Evolutionary conservation across 371 early-diverging fungal genomes (phyloP), one percentile per base, ranked within the genome.

Genomic region (Saksenaea vasiformis): DNA sequence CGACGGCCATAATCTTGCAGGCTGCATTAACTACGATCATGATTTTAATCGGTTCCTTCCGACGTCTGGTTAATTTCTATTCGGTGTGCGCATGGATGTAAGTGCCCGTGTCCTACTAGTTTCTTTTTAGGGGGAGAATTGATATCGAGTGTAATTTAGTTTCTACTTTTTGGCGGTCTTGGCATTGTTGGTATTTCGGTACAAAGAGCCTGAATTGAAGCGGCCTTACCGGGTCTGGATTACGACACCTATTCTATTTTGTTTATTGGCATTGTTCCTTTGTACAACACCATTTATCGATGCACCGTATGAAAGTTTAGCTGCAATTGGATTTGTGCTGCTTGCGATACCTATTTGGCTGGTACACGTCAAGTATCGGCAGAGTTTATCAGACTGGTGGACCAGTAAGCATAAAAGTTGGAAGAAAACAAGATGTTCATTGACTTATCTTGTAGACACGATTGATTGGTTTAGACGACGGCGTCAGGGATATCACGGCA

Each of bases 31-130:
- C 92, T 0, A 76, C 73, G 3, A 68, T 90, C 41, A 85, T 88
- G 79, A 87, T 92, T 54, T 64, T 87, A 27, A 72, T 87, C 2
- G 92, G 92, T 0, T 79, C 85, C 1, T 93, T 90, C 59, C 80
- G 79, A 24, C 77, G 80, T 2, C 77, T 93, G 8, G 87, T 93
- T 56, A 91, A 89, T 61, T 89, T 93, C 59, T 92, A 87, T 71
- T 88, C 89, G 14, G 79, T 90, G 14, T 85, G 87, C 43, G 87
- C 91, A 1, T 93, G 92, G 92, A 66, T 87, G 70, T 93, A 74
- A 78, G 73, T 57, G 7, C 31, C 31, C 31, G 13, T 53, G 13
- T 8, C 51, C 1, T 31, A 22, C 17, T 19, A 36, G 15, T 28
- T n/a, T 15, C 9, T 14, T 19, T 19, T 35, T 26, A 7, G 31